These are phyloP conservation scores for Blumeria hordei DNA, from an alignment of 2,329 filamentous ascomycete genomes.

Conservation along the genomic window DNA sequence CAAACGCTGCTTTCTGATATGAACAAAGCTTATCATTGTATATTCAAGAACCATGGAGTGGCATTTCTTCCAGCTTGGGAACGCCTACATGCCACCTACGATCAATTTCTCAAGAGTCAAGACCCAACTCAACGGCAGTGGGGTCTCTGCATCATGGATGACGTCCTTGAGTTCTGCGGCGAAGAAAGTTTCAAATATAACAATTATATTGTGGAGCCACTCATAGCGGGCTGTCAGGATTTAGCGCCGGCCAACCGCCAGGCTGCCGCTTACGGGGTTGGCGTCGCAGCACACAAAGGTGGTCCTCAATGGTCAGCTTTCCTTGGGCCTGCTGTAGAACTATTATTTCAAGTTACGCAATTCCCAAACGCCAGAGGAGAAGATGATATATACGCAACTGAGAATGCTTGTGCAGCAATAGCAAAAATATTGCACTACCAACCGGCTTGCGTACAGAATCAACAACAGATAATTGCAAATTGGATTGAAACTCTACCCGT, in stretches of 20 bases:
- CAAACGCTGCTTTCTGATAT: slow-evolving; percentile 92
- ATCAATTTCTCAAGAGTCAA: slow-evolving; percentile 52
- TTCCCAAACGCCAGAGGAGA: slow-evolving; percentile 64
- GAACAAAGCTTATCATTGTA: slow-evolving; percentile 98
- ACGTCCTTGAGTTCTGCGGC: slow-evolving; percentile 92
- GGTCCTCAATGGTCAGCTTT: slow-evolving; percentile 75
- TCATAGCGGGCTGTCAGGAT: slow-evolving; percentile 70
- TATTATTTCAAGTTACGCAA: slow-evolving; percentile 64
- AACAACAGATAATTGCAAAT: slow-evolving; percentile 50
- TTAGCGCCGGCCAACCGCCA: slow-evolving; percentile 76
- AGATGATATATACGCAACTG: slow-evolving; percentile 88
- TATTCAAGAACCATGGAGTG: slow-evolving; percentile 88
- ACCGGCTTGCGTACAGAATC: slow-evolving; percentile 46
- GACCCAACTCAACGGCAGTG: slow-evolving; percentile 90
- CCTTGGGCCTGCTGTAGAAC: slow-evolving; percentile 52
- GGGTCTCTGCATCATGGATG: slow-evolving; percentile 97
- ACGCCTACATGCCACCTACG: slow-evolving; percentile 61
- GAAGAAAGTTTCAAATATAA: slow-evolving; percentile 70
- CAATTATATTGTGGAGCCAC: slow-evolving; percentile 63
- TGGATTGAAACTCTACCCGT: slow-evolving; percentile 87
- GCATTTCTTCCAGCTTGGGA: slow-evolving; percentile 78
- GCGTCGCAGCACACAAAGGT: slow-evolving; percentile 82
- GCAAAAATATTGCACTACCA: slow-evolving; percentile 95
- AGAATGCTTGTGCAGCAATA: slow-evolving; percentile 90
- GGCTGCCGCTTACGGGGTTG: slow-evolving; percentile 86